Evolutionary conservation across 495 filamentous ascomycete species (phyloP), one percentile per base, ranked within the genome.

Genomic region (Talaromyces stipitatus): DNA sequence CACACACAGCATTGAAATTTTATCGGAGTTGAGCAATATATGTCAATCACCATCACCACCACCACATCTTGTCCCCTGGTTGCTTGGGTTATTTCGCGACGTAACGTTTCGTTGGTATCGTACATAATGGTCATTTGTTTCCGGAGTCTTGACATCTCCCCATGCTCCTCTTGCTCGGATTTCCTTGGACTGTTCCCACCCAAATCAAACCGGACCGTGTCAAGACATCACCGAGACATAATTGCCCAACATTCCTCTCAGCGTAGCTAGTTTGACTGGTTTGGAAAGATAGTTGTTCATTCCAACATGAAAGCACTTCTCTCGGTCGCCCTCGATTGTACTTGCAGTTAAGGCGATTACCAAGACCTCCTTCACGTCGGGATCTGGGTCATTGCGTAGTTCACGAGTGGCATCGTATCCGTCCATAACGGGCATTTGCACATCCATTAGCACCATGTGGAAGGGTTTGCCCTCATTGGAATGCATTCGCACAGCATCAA

Each of bases 241-340:
- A 10, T 45, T 45, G 16, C 38, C 38, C 7, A 45, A 10, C 16
- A 10, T 45, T 18, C 16, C 38, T 18, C 16, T 45, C 16, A 45
- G 16, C 38, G 16, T 18, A 9, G 38, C 38, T 18, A 45, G 78
- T 61, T 84, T 84, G 59, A 92, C 83, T 0, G 89, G 89, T 61
- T 92, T 94, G 16, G 87, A 74, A 4, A 94, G 70, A 62, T 94
- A 92, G 67, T 92, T 89, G 60, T 92, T 87, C 89, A 92, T 92
- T 7, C 90, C 90, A 6, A 86, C 85, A 53, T 74, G 73, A 56
- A 79, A 77, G 60, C 88, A 92, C 64, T 90, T 92, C 63, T 92
- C 89, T 16, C 74, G 76, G 62, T 92, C 89, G 4, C 89, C 90
- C 59, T 90, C 83, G 59, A 92, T 91, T 0, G 89, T 89, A 27